Evolutionary conservation across 2,329 filamentous ascomycete species (phyloP).

Genomic region (Plectosphaerella plurivora): DNA sequence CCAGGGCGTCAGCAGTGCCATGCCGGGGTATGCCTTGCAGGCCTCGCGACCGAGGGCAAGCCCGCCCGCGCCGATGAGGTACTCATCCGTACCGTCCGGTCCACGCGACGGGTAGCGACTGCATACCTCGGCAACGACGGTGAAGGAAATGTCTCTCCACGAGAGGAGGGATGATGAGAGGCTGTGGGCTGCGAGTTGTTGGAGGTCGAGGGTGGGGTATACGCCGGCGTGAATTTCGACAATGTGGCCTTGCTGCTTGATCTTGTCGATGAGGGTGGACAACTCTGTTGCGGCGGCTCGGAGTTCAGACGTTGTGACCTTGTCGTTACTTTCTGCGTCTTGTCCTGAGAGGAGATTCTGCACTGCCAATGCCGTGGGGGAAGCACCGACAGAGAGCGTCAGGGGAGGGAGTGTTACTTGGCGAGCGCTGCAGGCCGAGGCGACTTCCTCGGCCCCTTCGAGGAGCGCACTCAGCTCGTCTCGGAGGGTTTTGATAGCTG

Average conservation of each 20-base stretch:
- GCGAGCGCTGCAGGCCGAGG: slow-evolving; percentile 4
- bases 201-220: slow-evolving; percentile 29
- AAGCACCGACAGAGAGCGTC: slow-evolving; percentile 24
- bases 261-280: not conserved
- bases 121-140: slow-evolving; percentile 18
- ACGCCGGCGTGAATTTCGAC: slow-evolving; percentile 60
- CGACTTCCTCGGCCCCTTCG: slow-evolving; percentile 9
- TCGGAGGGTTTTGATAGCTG: slow-evolving; percentile 23
- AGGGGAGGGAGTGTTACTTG: slow-evolving; percentile 6
- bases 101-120: slow-evolving; percentile 46
- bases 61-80: slow-evolving; percentile 51
- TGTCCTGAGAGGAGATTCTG: slow-evolving; percentile 17
- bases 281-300: not conserved
- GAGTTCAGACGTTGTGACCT: not conserved
- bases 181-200: not conserved
- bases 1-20: slow-evolving; percentile 31
- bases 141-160: slow-evolving; percentile 8
- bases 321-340: not conserved
- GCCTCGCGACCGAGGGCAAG: slow-evolving; percentile 59
- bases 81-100: slow-evolving; percentile 36
- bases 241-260: not conserved
- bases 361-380: slow-evolving; percentile 22
- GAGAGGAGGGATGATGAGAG: not conserved
- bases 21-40: slow-evolving; percentile 51
- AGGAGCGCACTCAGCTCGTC: slow-evolving; percentile 20